Evolutionary conservation across 1,284 basidiomycete species (phyloP), one percentile per base, ranked within the genome.

Genomic region (Trichosporon inkin): DNA sequence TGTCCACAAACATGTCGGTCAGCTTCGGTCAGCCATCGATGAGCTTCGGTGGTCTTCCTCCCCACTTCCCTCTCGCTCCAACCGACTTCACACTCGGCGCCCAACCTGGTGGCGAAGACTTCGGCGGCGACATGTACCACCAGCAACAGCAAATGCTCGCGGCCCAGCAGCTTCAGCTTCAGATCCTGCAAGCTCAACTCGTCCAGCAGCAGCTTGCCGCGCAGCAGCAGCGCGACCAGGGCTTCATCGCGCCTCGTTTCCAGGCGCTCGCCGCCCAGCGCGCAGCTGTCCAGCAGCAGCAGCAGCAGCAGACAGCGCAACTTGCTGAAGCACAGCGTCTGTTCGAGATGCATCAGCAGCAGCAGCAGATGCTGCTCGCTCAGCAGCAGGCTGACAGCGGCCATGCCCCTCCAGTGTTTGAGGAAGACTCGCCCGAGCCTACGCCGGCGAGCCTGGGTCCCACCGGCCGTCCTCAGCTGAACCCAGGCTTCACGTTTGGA

Each of bases 401-500:
- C n/a, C 67, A 71, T 56, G 67, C 69, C 2, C 68, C 69, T 11
- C 68, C 71, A n/a, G 72, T 77, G 14, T 78, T 77, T 49, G 75
- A 75, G 59, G 75, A 74, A 60, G 74, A 74, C 38, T 72, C 71
- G 22, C 71, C 71, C 2, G 74, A 74, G 59, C 59, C 63, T 39
- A 62, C 64, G 36, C 61, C 68, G 16, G 37, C 40, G 16, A 57
- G 66, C 14, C 55, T 88, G 40, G 88, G 89, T n/a, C 86, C 88
- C 5, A 84, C 87, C 34, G 89, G 90, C 40, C 86, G 91, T 61
- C 91, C 91, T 34, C 90, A 93, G 73, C 85, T 95, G 56, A 90
- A 90, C 16, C 92, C 91, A 11, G 82, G 83, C 40, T 94, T 94
- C 79, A 90, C 88, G 81, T 94, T 94, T 74, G 92, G 91, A 55